Conservation (phyloP, 371 early-diverging fungal species). For the Mortierella sp. region DNA sequence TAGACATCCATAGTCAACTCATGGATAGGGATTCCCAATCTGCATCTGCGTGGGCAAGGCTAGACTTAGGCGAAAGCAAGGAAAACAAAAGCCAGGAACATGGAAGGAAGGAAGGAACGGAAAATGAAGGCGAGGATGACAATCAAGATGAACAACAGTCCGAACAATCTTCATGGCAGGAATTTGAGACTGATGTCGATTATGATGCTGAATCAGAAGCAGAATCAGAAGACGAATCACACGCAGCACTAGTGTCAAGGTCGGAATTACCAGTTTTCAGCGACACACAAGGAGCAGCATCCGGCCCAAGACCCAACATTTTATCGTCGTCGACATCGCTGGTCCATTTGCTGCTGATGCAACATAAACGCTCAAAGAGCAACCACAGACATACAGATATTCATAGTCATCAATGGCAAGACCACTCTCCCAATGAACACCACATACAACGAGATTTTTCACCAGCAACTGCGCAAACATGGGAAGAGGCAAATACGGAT, state of each 20-base stretch:
- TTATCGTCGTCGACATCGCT: neutral
- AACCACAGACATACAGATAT: neutral
- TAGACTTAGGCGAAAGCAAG: neutral
- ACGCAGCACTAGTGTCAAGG: neutral
- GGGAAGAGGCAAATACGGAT: neutral
- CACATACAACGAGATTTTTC: neutral
- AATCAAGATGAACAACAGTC: neutral
- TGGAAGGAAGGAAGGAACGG: neutral
- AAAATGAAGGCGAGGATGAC: neutral
- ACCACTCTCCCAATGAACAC: neutral
- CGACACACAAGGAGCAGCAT: neutral
- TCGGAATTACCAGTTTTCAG: neutral
- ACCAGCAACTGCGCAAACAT: neutral
- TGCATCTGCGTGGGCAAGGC: too few relatives aligned
- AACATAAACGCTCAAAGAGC: neutral
- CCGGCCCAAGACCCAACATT: neutral
- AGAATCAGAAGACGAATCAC: neutral
- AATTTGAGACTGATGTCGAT: neutral
- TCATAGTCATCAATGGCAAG: neutral
- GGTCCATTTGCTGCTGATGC: neutral
- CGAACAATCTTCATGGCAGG: neutral
- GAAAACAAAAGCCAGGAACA: too few relatives aligned
- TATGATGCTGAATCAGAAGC: conserved; percentile 1
- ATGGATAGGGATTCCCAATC: neutral
- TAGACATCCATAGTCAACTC: neutral